Conservation (phyloP, 352 stramenopile genomes). For the Phytopythium aichiense region DNA sequence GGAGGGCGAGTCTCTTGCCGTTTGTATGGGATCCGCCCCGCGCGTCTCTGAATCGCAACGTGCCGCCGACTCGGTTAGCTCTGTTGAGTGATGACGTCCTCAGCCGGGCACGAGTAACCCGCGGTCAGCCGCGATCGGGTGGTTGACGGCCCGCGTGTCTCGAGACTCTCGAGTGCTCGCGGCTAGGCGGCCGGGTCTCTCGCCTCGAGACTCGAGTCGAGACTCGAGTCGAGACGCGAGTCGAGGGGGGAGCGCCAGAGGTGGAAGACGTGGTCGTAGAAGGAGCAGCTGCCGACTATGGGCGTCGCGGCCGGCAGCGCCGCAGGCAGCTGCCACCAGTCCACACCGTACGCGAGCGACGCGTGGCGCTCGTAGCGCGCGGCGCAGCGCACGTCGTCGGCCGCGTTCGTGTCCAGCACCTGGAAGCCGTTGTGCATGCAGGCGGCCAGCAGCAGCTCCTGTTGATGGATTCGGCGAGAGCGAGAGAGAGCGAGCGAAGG, state of each 20-base stretch:
- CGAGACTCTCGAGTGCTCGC: no score
- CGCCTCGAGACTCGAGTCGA: background rate
- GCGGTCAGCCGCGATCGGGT: background rate
- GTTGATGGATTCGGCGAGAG: constrained; percentile 1
- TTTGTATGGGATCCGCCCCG: background rate
- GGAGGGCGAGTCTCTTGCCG: background rate
- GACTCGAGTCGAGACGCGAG: background rate
- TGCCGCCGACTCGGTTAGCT: background rate
- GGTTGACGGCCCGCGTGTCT: background rate
- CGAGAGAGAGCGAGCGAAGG: constrained; percentile 3
- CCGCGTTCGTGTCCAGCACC: constrained; percentile 30
- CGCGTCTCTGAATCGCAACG: background rate
- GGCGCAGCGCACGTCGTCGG: constrained; percentile 6
- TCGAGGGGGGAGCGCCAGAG: constrained; percentile 38
- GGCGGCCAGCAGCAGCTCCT: constrained; percentile 70
- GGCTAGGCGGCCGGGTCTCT: no score
- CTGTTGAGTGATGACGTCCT: background rate
- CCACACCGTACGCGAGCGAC: constrained; percentile 82
- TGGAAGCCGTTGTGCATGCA: constrained; percentile 90
- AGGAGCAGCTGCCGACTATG: constrained; percentile 70
- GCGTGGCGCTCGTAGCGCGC: constrained; percentile 53
- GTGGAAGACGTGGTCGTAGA: constrained; percentile 81
- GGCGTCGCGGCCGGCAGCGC: constrained; percentile 32
- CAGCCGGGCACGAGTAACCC: background rate
- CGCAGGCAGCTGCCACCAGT: constrained; percentile 63